Conservation (phyloP, 352 stramenopile genomes). For the Thraustotheca clavata region DNA sequence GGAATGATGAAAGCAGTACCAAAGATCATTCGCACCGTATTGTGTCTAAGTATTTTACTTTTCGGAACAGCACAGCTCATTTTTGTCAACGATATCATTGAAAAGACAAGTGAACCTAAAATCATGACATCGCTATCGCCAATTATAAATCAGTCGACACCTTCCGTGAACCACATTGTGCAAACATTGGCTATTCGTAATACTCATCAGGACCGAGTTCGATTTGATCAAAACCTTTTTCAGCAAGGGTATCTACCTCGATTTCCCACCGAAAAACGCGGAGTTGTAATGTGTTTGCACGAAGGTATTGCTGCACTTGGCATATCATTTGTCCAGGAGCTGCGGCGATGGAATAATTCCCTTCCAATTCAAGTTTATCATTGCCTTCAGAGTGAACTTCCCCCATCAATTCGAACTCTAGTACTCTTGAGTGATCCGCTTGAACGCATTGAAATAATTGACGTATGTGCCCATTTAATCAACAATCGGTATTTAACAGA, state of each 20-base stretch:
- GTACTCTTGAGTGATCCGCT: slow-evolving; percentile 23
- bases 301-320: slow-evolving; percentile 30
- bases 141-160: too few species aligned
- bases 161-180: too few species aligned
- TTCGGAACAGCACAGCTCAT: too few species aligned
- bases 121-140: too few species aligned
- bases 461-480: slow-evolving; percentile 31
- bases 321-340: slow-evolving; percentile 31
- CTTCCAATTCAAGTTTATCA: slow-evolving; percentile 36
- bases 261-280: slow-evolving; percentile 19
- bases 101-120: too few species aligned
- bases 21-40: too few species aligned
- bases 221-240: too few species aligned
- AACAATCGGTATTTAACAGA: slow-evolving; percentile 14
- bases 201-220: too few species aligned
- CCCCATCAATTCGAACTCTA: not conserved
- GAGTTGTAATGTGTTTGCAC: slow-evolving; percentile 33
- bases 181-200: too few species aligned
- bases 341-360: slow-evolving; percentile 30
- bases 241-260: not conserved
- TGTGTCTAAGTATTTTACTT: too few species aligned
- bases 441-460: slow-evolving; percentile 31
- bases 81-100: too few species aligned
- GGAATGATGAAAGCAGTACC: too few species aligned
- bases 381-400: slow-evolving; percentile 29